Evolutionary conservation across 2,329 filamentous ascomycete species (phyloP).

Genomic region (Zelopaecilomyces penicillatus): DNA sequence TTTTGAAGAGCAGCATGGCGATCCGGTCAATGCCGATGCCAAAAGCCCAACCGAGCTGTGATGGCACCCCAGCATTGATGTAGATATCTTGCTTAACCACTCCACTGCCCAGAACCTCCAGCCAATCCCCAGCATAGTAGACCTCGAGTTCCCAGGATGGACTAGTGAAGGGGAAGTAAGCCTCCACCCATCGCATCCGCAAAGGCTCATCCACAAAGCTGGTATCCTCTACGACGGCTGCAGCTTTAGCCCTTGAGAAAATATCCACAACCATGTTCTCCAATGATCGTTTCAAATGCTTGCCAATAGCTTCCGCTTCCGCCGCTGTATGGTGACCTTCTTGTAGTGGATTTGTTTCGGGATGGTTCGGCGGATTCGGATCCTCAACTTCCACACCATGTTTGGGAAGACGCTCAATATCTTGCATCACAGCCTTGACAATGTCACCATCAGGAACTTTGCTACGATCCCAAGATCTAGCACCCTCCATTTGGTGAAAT

Average conservation of each 20-base stretch:
- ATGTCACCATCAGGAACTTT: constrained; percentile 50
- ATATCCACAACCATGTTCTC: constrained; percentile 87
- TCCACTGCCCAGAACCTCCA: constrained; percentile 91
- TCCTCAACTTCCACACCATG: constrained; percentile 76
- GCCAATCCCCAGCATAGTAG: constrained; percentile 89
- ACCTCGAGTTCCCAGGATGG: constrained; percentile 96
- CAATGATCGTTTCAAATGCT: constrained; percentile 80
- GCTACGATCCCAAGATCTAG: constrained; percentile 74
- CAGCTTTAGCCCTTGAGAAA: constrained; percentile 68
- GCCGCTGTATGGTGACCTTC: constrained; percentile 57
- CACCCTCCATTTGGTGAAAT: constrained; percentile 98
- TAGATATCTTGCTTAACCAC: constrained; percentile 79
- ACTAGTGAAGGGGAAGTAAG: constrained; percentile 94
- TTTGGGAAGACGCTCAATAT: constrained; percentile 61
- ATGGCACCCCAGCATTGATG: constrained; percentile 64
- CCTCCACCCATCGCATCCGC: constrained; percentile 87
- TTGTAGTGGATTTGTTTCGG: constrained; percentile 78
- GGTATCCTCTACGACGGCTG: constrained; percentile 45
- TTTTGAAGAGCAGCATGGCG: constrained; percentile 93
- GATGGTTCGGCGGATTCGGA: constrained; percentile 67
- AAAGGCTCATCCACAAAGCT: constrained; percentile 59
- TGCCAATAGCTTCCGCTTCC: constrained; percentile 74
- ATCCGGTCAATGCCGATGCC: constrained; percentile 90
- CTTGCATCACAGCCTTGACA: constrained; percentile 57
- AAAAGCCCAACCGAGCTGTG: constrained; percentile 87